Conservation (phyloP, 768 basidiomycete genomes). For the Chlorophyllum brunneum region DNA sequence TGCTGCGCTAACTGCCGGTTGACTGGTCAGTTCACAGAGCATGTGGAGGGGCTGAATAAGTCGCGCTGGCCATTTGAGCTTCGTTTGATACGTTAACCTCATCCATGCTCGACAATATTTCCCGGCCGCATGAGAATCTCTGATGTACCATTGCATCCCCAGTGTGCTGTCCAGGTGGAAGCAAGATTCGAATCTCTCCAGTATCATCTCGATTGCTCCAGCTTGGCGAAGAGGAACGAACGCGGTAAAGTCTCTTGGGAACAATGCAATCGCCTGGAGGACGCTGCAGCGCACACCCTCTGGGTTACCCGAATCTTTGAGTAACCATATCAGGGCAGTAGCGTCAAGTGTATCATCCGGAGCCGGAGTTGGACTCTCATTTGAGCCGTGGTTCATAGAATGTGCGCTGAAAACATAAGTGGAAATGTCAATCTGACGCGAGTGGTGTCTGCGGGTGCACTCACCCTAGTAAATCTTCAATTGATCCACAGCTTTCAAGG, state of each 20-base stretch:
- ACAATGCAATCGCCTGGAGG: conserved; percentile 34
- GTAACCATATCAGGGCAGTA: conserved; percentile 32
- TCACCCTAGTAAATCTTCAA: neutral
- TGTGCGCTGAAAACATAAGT: neutral
- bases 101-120: conserved; percentile 40
- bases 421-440: neutral
- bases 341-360: conserved; percentile 35
- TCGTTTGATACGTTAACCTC: conserved; percentile 31
- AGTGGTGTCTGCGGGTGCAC: neutral
- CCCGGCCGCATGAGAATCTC: conserved; percentile 29
- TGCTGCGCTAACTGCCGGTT: conserved; percentile 29
- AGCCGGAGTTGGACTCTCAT: neutral
- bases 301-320: conserved; percentile 30
- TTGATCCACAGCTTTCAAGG: neutral
- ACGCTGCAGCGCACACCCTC: conserved; percentile 22
- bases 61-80: conserved; percentile 31
- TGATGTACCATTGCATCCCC: conserved; percentile 32
- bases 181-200: conserved; percentile 32
- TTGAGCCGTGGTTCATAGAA: neutral
- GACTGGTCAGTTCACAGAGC: conserved; percentile 24
- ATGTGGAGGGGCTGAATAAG: conserved; percentile 31
- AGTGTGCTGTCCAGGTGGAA: conserved; percentile 35
- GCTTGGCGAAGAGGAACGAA: conserved; percentile 33
- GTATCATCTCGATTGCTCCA: conserved; percentile 28
- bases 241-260: conserved; percentile 35